These are phyloP conservation scores for Magnolia sinica DNA, from an alignment of 164 flowering plant genomes.

Conservation along the genomic window DNA sequence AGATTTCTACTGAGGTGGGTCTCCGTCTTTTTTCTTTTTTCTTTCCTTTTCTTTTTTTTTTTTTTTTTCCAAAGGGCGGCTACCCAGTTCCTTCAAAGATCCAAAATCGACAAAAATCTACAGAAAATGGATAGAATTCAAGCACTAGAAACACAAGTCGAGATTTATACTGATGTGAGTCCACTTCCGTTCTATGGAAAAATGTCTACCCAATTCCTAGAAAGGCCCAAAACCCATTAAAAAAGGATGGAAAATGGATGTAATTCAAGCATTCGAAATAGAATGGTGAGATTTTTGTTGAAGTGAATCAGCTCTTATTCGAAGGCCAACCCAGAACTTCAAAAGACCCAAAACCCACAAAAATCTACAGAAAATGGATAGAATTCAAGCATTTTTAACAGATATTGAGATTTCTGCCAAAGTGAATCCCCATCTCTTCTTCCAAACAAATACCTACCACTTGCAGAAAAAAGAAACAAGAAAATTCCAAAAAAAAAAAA, in stretches of 20 bases:
- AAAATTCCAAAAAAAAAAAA: not conserved
- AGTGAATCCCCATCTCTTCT: not conserved
- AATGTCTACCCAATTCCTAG: not conserved
- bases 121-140: too few species aligned
- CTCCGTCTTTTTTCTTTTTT: too few species aligned
- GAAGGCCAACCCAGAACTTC: not conserved
- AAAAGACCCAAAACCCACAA: not conserved
- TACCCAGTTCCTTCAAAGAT: not conserved
- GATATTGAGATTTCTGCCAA: too few species aligned
- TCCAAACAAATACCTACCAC: not conserved
- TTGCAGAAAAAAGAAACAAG: too few species aligned
- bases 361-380: not conserved
- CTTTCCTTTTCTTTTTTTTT: too few species aligned
- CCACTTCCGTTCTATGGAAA: constrained; percentile 1
- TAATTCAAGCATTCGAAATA: constrained; percentile 19
- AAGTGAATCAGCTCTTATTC: not conserved
- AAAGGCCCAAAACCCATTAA: constrained; percentile 7
- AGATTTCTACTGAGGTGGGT: not conserved
- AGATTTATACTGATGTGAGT: too few species aligned
- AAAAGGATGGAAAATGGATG: constrained; percentile 6
- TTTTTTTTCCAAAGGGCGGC: too few species aligned
- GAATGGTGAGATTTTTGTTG: not conserved
- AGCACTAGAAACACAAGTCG: too few species aligned
- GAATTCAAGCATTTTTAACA: not conserved
- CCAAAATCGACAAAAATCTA: not conserved